These are phyloP conservation scores for Fraxinus sp. DNA, from an alignment of 305 asterid species.

Conservation along the genomic window DNA sequence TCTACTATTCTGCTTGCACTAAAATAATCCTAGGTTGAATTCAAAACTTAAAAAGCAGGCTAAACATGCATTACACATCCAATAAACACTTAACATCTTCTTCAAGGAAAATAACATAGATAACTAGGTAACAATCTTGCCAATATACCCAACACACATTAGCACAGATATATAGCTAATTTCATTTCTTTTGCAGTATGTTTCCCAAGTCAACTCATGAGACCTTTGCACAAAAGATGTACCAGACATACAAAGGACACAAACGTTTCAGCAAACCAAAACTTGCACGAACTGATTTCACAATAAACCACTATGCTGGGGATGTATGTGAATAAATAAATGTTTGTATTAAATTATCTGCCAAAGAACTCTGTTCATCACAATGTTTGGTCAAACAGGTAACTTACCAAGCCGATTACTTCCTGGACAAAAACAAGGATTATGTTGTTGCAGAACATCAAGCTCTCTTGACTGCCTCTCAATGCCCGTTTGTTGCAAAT, in stretches of 20 bases:
- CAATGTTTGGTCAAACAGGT: conserved; percentile 54
- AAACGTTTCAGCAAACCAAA: conserved; percentile 97
- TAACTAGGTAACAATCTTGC: not conserved
- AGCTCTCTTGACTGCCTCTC: conserved; percentile 76
- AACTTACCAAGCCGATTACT: conserved; percentile 86
- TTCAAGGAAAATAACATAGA: conserved; percentile 5
- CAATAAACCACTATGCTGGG: conserved; percentile 93
- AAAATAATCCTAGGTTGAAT: not conserved
- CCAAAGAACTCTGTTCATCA: conserved; percentile 21
- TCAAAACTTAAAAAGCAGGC: conserved; percentile 18
- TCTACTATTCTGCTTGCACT: conserved; percentile 29
- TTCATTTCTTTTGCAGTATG: conserved; percentile 67
- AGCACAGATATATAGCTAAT: conserved; percentile 21
- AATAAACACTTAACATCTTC: conserved; percentile 13
- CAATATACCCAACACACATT: not conserved
- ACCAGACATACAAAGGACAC: conserved; percentile 85
- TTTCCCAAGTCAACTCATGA: conserved; percentile 97
- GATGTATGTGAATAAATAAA: conserved; percentile 55
- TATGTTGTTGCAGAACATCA: conserved; percentile 94
- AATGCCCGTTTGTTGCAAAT: conserved; percentile 70
- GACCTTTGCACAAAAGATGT: conserved; percentile 95
- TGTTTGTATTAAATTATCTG: conserved; percentile 21
- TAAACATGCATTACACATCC: not conserved
- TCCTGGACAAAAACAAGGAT: conserved; percentile 96
- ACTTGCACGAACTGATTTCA: conserved; percentile 87